Evolutionary conservation across 2,329 filamentous ascomycete genomes (phyloP), one percentile per base, ranked within the genome.

Genomic region (Hypoxylon sp.): DNA sequence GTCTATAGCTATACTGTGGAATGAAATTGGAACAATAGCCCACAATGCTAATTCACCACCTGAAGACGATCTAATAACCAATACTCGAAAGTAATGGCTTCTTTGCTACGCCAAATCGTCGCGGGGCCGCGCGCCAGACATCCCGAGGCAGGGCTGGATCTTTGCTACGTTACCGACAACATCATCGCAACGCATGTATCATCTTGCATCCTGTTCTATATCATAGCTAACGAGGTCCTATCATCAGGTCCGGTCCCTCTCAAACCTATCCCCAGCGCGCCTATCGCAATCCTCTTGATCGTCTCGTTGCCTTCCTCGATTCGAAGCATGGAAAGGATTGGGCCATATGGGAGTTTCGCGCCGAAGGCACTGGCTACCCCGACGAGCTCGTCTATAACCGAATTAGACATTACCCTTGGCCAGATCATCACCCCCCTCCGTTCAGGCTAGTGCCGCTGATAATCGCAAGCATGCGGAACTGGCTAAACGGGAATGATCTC

Each of bases 291-390:
- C 95, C 95, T 0, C 90, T 97, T 53, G 91, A 97, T 76, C 88
- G 91, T 41, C 88, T 99, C 21, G 93, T 98, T 65, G 87, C 88
- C 70, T 99, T 95, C 78, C 90, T 99, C 69, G 93, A 98, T 80
- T 83, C 86, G 48, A 93, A 94, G 75, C 96, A 99, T 80, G 91
- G 87, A 28, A 82, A 89, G 25, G 84, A 96, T 69, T 99, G 96
- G 96, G 90, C 91, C 2, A 97, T 99, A 75, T 99, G 95, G 93
- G 96, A 99, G 81, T 99, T 99, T 75, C 90, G 96, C 49, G 96
- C 94, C 36, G 96, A 99, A 79, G 96, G 96, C 4, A 98, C 96
- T 0, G 96, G 96, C 1, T 99, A 99, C 75, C 94, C 94, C 0
- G 96, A 99, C 76, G 87, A 90, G 17, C 92, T 94, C 63, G 95